A percentile compares a stretch with the other conserved stretches of the same genome.
Conservation (phyloP, 306 rosid species). For the Corylus avellana region DNA sequence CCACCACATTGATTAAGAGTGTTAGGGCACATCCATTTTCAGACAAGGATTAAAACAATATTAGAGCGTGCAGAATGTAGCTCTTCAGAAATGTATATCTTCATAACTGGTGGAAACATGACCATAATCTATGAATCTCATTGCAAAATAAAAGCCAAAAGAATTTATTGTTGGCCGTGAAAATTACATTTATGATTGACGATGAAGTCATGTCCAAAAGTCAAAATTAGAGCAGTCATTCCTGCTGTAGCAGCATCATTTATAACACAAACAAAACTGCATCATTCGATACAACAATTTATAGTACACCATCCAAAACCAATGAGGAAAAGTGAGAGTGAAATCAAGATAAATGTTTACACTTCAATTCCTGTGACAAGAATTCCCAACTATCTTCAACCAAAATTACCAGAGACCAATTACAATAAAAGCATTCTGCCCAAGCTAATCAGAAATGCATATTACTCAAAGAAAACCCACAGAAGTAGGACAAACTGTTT, state of each 20-base stretch:
- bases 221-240: background rate
- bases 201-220: background rate
- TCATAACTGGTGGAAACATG: conserved; percentile 1
- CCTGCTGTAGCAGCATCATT: background rate
- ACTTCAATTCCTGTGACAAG: background rate
- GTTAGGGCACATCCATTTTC: background rate
- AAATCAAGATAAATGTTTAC: background rate
- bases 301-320: background rate
- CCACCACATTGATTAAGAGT: background rate
- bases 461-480: background rate
- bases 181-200: background rate
- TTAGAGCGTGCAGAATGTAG: background rate
- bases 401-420: background rate
- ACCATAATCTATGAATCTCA: conserved; percentile 1
- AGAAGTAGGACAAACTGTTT: background rate
- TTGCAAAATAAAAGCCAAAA: conserved; percentile 5
- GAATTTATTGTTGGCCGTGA: background rate
- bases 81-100: background rate
- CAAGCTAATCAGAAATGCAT: background rate
- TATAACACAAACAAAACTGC: background rate
- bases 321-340: background rate
- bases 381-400: background rate
- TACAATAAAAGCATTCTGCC: background rate
- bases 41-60: conserved; percentile 1
- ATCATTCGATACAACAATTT: background rate